Percentiles rank a stretch among this genome's conserved stretches.
Evolutionary conservation across 768 basidiomycete species (phyloP).

Genomic region (Mycena polygramma): DNA sequence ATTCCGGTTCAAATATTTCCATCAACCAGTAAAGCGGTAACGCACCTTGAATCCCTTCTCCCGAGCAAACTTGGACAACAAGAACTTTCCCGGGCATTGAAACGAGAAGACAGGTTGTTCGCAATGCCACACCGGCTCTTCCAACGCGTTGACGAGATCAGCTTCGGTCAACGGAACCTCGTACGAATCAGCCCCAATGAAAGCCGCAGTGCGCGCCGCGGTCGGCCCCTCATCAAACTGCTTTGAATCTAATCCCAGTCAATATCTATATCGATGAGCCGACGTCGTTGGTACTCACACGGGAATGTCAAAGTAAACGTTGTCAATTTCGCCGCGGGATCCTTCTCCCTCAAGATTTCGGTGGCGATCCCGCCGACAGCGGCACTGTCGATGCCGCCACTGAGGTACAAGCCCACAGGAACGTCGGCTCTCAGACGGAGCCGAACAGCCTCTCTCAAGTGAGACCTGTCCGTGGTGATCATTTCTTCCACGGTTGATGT

Average conservation of each 20-base stretch:
- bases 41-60: background rate
- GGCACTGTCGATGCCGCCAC: slow-evolving; percentile 35
- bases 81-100: background rate
- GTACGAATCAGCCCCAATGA: background rate
- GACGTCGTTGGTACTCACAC: background rate
- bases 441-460: slow-evolving; percentile 2
- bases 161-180: background rate
- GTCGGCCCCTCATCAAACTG: background rate
- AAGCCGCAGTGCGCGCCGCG: background rate
- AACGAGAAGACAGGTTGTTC: background rate
- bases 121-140: background rate
- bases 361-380: slow-evolving; percentile 22
- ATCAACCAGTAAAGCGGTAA: no score
- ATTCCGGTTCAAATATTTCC: background rate
- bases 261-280: background rate
- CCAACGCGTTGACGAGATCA: background rate
- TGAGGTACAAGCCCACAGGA: slow-evolving; percentile 28
- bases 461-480: background rate
- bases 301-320: slow-evolving; percentile 16
- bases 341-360: background rate
- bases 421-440: slow-evolving; percentile 31
- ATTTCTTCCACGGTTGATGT: slow-evolving; percentile 9
- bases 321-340: background rate
- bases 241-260: background rate
- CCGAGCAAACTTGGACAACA: background rate